These are phyloP conservation scores for Carex pumila DNA, from an alignment of 176 grass and related monocot genomes.

Conservation along the genomic window DNA sequence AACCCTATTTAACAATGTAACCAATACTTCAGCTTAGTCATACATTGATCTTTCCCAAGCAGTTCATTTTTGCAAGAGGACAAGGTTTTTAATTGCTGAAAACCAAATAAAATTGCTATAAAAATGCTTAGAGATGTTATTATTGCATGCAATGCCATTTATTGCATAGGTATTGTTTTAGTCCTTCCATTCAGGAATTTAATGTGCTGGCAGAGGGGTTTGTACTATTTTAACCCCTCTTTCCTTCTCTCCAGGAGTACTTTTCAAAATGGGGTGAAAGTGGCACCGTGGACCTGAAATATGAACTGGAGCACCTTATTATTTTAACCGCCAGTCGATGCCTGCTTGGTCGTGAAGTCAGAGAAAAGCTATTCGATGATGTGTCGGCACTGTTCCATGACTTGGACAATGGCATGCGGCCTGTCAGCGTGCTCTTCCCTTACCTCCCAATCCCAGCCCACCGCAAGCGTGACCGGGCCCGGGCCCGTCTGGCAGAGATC, in stretches of 20 bases:
- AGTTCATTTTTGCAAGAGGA: background rate
- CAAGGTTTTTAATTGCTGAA: background rate
- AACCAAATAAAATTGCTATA: background rate
- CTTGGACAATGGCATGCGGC: conserved; percentile 89
- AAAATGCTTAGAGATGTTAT: background rate
- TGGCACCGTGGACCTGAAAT: conserved; percentile 86
- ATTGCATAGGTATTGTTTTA: background rate
- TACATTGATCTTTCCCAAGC: background rate
- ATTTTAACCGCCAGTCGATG: conserved; percentile 94
- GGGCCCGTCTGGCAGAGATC: conserved; percentile 67
- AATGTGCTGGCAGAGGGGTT: background rate
- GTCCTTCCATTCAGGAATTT: background rate
- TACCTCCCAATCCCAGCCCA: conserved; percentile 86
- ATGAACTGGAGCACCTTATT: conserved; percentile 96
- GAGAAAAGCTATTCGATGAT: conserved; percentile 94
- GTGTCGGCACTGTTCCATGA: conserved; percentile 96
- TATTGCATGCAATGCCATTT: background rate
- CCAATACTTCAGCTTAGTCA: background rate
- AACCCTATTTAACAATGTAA: background rate
- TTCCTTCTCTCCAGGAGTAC: conserved; percentile 51
- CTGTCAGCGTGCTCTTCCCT: conserved; percentile 87
- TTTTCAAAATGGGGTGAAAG: conserved; percentile 98
- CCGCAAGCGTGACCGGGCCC: conserved; percentile 57
- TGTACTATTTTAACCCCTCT: background rate
- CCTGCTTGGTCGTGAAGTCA: conserved; percentile 82